phyloP scores from a whole-genome alignment of 352 stramenopile genomes.

The Ophiocytium majus region DNA sequence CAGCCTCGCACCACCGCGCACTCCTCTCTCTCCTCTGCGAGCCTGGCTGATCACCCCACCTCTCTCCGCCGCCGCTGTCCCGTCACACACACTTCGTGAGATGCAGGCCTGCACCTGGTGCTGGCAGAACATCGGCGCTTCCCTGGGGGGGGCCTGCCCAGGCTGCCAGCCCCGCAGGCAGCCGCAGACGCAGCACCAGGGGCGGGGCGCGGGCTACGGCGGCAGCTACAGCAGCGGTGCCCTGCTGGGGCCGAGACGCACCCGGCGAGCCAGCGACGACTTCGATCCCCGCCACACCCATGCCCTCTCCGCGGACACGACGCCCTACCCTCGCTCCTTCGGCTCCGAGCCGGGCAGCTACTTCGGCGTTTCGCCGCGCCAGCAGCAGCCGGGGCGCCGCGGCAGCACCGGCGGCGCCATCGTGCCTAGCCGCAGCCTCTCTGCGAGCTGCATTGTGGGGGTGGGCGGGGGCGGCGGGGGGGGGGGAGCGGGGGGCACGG shows the following conservation, averaged over 20 bases:
- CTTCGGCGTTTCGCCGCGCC: not conserved
- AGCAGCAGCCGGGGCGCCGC: not conserved
- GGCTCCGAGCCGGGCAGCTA: not conserved
- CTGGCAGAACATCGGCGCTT: not conserved
- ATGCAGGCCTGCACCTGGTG: conserved; percentile 18
- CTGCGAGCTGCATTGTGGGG: too few species aligned
- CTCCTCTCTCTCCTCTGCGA: too few species aligned
- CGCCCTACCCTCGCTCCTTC: too few species aligned
- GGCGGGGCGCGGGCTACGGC: not conserved
- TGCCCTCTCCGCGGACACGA: not conserved
- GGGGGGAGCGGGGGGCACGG: too few species aligned
- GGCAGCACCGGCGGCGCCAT: not conserved
- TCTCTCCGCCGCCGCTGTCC: too few species aligned
- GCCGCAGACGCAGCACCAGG: not conserved
- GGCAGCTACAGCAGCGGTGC: not conserved
- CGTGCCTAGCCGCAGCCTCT: too few species aligned
- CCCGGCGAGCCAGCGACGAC: not conserved
- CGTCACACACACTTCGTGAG: too few species aligned
- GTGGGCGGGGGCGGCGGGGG: too few species aligned
- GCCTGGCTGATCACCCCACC: too few species aligned
- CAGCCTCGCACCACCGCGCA: too few species aligned
- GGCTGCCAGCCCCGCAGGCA: not conserved
- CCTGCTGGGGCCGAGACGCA: not conserved
- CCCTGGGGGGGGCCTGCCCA: not conserved
- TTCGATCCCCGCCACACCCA: not conserved